Conservation (phyloP, 495 filamentous ascomycete species). For the Neurospora sp. region DNA sequence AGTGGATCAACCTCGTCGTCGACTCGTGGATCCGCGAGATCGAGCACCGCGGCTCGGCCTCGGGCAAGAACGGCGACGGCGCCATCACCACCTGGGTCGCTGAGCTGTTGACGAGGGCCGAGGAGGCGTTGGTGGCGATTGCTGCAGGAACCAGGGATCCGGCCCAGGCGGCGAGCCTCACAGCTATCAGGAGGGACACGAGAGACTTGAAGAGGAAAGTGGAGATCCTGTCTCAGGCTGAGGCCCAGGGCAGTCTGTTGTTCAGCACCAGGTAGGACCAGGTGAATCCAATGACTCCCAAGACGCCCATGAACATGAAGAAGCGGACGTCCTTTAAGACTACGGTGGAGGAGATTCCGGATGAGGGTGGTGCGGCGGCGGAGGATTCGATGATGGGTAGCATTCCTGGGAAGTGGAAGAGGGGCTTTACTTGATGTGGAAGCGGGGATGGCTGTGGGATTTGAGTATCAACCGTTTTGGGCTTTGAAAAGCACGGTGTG, state of each 20-base stretch:
- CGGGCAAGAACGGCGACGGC: slow-evolving; percentile 19
- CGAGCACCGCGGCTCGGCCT: slow-evolving; percentile 26
- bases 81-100: slow-evolving; percentile 30
- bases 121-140: slow-evolving; percentile 23
- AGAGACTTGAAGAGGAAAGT: slow-evolving; percentile 18
- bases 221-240: slow-evolving; percentile 10
- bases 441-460: neutral
- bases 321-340: neutral
- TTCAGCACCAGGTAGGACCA: slow-evolving; percentile 8
- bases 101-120: slow-evolving; percentile 31
- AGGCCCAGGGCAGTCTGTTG: slow-evolving; percentile 12
- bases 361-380: neutral
- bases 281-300: neutral
- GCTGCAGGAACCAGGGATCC: slow-evolving; percentile 5
- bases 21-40: slow-evolving; percentile 33
- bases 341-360: neutral
- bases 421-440: neutral
- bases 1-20: slow-evolving; percentile 32
- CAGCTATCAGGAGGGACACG: slow-evolving; percentile 10
- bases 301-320: neutral
- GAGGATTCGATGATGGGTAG: neutral
- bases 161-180: slow-evolving; percentile 23
- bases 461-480: neutral
- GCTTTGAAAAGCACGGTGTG: neutral
- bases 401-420: neutral